A percentile compares a stretch with the other conserved stretches of the same genome.
Conservation (phyloP, 768 basidiomycete species). For the Kwoniella mangroviensis region DNA sequence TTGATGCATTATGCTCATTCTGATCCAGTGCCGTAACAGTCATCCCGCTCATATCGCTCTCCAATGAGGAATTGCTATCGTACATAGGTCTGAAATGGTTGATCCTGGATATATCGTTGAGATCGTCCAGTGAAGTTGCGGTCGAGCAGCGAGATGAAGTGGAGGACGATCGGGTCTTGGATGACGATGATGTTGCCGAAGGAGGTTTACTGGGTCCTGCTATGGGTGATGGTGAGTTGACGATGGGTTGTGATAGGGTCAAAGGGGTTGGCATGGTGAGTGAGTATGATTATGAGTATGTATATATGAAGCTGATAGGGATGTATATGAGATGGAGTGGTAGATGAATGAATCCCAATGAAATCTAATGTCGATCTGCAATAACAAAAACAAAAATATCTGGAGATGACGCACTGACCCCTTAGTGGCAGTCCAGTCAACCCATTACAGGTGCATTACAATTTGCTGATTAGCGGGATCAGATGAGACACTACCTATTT, state of each 20-base stretch:
- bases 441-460: not conserved
- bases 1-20: not conserved
- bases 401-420: slow-evolving; percentile 16
- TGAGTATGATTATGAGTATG: not conserved
- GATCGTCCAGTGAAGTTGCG: slow-evolving; percentile 47
- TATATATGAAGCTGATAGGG: too few relatives aligned
- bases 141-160: slow-evolving; percentile 37
- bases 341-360: not conserved
- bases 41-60: not conserved
- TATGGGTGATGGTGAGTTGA: not conserved
- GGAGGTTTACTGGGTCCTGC: not conserved
- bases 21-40: not conserved
- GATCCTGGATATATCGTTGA: slow-evolving; percentile 43
- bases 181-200: not conserved
- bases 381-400: not conserved
- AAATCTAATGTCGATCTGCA: not conserved
- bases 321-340: not conserved
- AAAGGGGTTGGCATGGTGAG: slow-evolving; percentile 2
- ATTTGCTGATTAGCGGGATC: not conserved
- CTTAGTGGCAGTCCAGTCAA: not conserved
- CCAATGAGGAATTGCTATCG: slow-evolving; percentile 18
- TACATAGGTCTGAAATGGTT: slow-evolving; percentile 44
- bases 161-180: slow-evolving; percentile 29
- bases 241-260: slow-evolving; percentile 4
- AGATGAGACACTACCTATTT: not conserved